Evolutionary conservation across 176 grass and related monocot species (phyloP).

Genomic region (Aegilops bicornis): DNA sequence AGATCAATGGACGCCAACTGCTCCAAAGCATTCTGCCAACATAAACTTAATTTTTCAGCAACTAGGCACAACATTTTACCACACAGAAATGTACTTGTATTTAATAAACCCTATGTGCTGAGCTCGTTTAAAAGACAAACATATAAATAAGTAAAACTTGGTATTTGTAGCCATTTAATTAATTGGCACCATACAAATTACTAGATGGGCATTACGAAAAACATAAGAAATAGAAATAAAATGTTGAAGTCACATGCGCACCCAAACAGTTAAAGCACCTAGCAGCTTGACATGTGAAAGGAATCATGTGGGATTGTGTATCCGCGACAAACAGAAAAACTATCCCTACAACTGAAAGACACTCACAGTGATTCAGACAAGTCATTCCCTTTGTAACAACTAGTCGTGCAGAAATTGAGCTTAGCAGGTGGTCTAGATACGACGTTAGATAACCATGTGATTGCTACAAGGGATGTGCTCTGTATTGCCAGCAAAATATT

Average conservation of each 20-base stretch:
- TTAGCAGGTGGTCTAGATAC: neutral
- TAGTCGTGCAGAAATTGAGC: neutral
- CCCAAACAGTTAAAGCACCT: neutral
- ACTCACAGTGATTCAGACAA: neutral
- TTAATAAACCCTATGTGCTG: neutral
- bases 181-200: neutral
- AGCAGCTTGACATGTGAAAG: neutral
- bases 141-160: neutral
- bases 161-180: neutral
- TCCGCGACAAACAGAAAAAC: too few relatives aligned
- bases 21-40: conserved; percentile 83
- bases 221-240: neutral
- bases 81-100: neutral
- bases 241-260: neutral
- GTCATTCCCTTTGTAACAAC: neutral
- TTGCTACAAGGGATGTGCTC: neutral
- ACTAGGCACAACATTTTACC: neutral
- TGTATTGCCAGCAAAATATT: neutral
- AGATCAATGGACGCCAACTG: conserved; percentile 86
- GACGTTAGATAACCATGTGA: neutral
- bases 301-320: neutral
- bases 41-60: conserved; percentile 28
- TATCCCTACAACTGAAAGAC: neutral
- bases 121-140: neutral
- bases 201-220: neutral